These are phyloP conservation scores for Paramecium primaurelia DNA, from an alignment of 73 alveolate species.

Conservation along the genomic window DNA sequence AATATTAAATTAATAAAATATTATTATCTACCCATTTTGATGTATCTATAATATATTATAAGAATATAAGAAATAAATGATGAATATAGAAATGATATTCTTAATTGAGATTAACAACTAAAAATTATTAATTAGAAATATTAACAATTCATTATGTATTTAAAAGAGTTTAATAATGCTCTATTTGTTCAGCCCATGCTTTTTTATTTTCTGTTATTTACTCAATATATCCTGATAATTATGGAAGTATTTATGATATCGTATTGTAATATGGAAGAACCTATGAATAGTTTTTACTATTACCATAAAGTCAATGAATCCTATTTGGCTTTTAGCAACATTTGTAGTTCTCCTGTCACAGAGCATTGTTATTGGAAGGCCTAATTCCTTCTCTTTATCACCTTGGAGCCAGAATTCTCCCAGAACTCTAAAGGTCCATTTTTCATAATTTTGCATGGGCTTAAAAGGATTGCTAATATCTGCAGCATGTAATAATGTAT, in stretches of 20 bases:
- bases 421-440: conserved; percentile 81
- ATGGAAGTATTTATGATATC: conserved; percentile 50
- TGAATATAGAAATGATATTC: too few relatives aligned
- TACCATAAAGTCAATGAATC: conserved; percentile 91
- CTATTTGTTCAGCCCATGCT: conserved; percentile 1
- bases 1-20: background rate
- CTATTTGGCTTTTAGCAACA: conserved; percentile 86
- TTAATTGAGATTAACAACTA: background rate
- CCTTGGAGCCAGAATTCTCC: conserved; percentile 90
- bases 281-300: background rate
- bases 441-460: conserved; percentile 65
- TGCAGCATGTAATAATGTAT: conserved; percentile 73
- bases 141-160: background rate
- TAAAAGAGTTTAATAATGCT: background rate
- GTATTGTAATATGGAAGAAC: conserved; percentile 74
- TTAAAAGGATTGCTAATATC: conserved; percentile 89
- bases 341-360: conserved; percentile 94
- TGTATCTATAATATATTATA: too few relatives aligned
- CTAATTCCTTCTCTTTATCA: conserved; percentile 86
- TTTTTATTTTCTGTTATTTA: conserved; percentile 16
- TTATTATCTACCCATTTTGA: too few relatives aligned
- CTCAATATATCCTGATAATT: background rate
- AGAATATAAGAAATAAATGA: background rate
- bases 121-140: background rate
- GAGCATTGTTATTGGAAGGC: conserved; percentile 81